Conservation (phyloP, 2,329 filamentous ascomycete species). For the Catunica adiposa region DNA sequence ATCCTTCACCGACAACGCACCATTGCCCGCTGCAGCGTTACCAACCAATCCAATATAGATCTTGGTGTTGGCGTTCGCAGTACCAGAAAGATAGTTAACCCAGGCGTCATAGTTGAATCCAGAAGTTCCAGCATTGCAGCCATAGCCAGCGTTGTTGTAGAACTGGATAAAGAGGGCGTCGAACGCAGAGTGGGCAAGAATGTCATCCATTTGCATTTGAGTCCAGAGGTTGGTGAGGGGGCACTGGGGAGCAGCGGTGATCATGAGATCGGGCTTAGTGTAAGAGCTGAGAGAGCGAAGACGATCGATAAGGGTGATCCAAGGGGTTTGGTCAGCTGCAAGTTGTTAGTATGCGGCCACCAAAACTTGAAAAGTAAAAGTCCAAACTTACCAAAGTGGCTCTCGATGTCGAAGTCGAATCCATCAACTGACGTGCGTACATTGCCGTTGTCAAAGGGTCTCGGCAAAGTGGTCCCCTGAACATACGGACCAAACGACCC, state of each 20-base stretch:
- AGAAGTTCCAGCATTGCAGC: conserved; percentile 19
- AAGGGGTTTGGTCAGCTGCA: conserved; percentile 21
- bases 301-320: conserved; percentile 24
- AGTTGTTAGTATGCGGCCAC: not conserved
- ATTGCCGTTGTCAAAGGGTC: conserved; percentile 22
- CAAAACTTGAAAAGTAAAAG: not conserved
- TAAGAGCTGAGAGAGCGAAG: conserved; percentile 21
- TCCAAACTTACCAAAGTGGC: conserved; percentile 19
- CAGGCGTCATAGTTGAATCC: conserved; percentile 30
- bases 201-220: conserved; percentile 23
- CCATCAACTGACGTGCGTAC: conserved; percentile 23
- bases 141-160: conserved; percentile 29
- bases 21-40: conserved; percentile 17
- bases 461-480: conserved; percentile 20
- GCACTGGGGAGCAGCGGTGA: conserved; percentile 32
- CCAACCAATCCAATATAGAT: conserved; percentile 30
- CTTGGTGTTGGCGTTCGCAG: conserved; percentile 26
- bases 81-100: conserved; percentile 22
- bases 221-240: conserved; percentile 19
- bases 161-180: conserved; percentile 32
- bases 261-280: conserved; percentile 19
- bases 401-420: conserved; percentile 29
- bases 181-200: conserved; percentile 27
- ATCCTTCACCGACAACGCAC: conserved; percentile 22
- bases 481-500: conserved; percentile 24